Base-by-base conservation (phyloP, 495 filamentous ascomycete genomes). In the Tuber calosporum region DNA sequence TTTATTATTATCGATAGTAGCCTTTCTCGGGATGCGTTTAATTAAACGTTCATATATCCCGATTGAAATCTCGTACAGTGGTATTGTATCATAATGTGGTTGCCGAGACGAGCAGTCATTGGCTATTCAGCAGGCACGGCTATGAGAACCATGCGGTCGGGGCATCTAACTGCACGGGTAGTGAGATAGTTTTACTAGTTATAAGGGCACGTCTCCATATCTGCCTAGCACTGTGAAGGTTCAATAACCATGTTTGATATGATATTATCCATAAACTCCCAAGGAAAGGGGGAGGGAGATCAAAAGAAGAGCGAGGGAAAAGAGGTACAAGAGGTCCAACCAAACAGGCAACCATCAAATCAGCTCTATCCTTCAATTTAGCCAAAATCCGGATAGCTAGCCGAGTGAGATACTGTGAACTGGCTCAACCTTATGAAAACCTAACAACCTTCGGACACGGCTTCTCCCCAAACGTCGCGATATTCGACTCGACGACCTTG, bases 401-500 rank as follows among this genome's bases (percentile, higher is more conserved):
- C 72, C 66, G 36, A 67, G 38, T 68, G 53, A 42, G 58, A 73
- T 74, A 38, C 62, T 42, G 22, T 66, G 43, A 69, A 75, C 36
- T 68, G 38, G 34, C 42, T 38, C 37, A 43, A 30, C 15, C 38
- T 30, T 30, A 41, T 4, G 20, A 34, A 36, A 39, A 68, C 58
- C 70, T 41, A 34, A 41, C 36, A 71, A 66, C 40, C 38, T 26
- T 34, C 72, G 69, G 67, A 75, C 74, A 75, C 58, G 36, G 74
- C 58, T 67, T 74, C 72, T 67, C 69, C 34, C 66, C 42, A 73
- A 69, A 66, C 19, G 17, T 70, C 42, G 67, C 48, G 66, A 48
- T 73, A 74, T 74, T 45, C 30, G 73, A 68, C 62, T 66, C 45
- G 26, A 62, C 19, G 17, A 74, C 69, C 26, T 38, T 70, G 30